A percentile compares a stretch with the other conserved stretches of the same genome.
Evolutionary conservation across 441 rosid species (phyloP).

Genomic region (Omphalea diandra): DNA sequence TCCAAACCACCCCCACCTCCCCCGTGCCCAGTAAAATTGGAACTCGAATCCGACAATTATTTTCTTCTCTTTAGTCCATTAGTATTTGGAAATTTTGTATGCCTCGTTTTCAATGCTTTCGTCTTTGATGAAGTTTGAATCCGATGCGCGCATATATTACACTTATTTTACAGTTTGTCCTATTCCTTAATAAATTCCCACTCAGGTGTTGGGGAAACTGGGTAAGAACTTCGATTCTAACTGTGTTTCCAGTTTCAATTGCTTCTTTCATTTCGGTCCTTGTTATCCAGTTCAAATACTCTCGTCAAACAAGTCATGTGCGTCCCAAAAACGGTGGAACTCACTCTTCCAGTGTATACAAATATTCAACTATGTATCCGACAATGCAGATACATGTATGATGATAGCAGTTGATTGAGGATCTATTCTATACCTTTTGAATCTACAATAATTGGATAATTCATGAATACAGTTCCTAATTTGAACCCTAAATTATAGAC

Average conservation of each 20-base stretch:
- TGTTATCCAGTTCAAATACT: not conserved
- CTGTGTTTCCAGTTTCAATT: not conserved
- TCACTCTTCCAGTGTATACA: not conserved
- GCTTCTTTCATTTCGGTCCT: too few species aligned
- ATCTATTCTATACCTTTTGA: not conserved
- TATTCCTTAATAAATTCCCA: too few species aligned
- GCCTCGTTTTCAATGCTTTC: too few species aligned
- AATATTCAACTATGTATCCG: not conserved
- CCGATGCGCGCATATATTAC: too few species aligned
- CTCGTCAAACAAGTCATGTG: conserved; percentile 1
- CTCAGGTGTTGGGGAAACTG: too few species aligned
- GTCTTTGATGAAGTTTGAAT: too few species aligned
- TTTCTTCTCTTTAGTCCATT: not conserved
- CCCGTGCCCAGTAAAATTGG: not conserved
- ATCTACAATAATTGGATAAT: not conserved
- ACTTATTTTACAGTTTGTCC: too few species aligned
- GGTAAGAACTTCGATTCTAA: too few species aligned
- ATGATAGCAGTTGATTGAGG: not conserved
- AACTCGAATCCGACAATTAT: not conserved
- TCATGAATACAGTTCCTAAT: too few species aligned
- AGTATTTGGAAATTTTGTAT: too few species aligned
- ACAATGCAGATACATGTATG: not conserved
- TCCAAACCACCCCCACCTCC: too few species aligned
- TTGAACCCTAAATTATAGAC: not conserved
- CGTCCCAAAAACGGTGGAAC: not conserved